Percentiles rank a stretch among this genome's conserved stretches.
Conservation (phyloP, 139 green algal genomes). For the Picochlorum sp. region DNA sequence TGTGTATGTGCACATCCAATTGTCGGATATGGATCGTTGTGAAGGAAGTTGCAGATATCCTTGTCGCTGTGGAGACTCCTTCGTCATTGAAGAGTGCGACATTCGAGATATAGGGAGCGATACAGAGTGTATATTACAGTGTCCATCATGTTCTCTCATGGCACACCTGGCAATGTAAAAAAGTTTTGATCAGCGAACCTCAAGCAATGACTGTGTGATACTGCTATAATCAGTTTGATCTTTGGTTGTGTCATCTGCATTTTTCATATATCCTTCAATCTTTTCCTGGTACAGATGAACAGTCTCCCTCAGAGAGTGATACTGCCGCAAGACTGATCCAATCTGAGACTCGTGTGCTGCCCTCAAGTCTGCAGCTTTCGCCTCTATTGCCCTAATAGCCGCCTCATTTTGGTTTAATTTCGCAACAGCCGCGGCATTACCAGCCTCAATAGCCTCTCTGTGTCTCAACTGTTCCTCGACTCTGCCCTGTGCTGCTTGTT, state of each 20-base stretch:
- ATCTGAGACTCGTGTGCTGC: constrained; percentile 31
- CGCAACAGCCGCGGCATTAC: constrained; percentile 54
- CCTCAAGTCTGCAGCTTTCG: constrained; percentile 30
- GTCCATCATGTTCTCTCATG: constrained; percentile 7
- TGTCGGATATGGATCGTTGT: not conserved
- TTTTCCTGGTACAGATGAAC: constrained; percentile 35
- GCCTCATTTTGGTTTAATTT: constrained; percentile 62
- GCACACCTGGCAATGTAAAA: not conserved
- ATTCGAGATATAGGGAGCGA: not conserved
- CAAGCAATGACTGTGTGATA: not conserved
- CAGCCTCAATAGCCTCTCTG: constrained; percentile 66
- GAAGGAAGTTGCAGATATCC: constrained; percentile 9
- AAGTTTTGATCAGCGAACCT: not conserved
- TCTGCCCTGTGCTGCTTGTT: constrained; percentile 55
- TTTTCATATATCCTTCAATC: constrained; percentile 33
- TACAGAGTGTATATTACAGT: not conserved
- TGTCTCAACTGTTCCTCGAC: constrained; percentile 66
- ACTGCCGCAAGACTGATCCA: constrained; percentile 29
- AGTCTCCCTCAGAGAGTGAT: constrained; percentile 27
- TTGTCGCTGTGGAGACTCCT: constrained; percentile 29
- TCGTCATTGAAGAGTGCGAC: not conserved
- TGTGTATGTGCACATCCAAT: not conserved
- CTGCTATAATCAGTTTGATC: not conserved
- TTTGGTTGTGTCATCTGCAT: not conserved
- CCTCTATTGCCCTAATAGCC: constrained; percentile 31